Conservation (phyloP, 2,329 filamentous ascomycete genomes). For the Paecilomyces sp. region DNA sequence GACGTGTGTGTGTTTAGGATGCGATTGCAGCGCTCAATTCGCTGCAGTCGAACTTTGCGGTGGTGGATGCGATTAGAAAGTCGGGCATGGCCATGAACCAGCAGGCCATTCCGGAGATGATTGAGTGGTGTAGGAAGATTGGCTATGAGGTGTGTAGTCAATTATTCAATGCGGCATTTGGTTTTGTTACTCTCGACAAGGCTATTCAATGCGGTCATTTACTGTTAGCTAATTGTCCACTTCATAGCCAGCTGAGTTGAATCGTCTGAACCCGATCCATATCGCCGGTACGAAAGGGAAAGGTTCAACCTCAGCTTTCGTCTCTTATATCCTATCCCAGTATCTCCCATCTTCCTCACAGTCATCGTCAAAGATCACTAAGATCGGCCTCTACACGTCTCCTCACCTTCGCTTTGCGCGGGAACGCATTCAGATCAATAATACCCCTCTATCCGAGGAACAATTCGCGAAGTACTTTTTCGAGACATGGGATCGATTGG, state of each 20-base stretch:
- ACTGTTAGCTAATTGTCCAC: not conserved
- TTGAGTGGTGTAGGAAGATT: constrained; percentile 66
- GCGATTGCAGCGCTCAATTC: constrained; percentile 69
- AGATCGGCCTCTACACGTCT: constrained; percentile 75
- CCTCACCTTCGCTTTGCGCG: constrained; percentile 78
- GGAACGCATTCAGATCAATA: constrained; percentile 77
- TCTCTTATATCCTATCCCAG: constrained; percentile 68
- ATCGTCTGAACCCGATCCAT: constrained; percentile 61
- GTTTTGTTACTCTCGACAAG: not conserved
- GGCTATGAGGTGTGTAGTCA: constrained; percentile 60
- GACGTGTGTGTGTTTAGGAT: constrained; percentile 36
- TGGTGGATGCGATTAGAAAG: constrained; percentile 70
- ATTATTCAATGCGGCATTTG: constrained; percentile 1
- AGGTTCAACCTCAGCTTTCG: constrained; percentile 78
- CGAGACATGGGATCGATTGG: constrained; percentile 68
- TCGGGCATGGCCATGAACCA: constrained; percentile 68
- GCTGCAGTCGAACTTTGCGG: constrained; percentile 70
- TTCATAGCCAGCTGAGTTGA: constrained; percentile 53
- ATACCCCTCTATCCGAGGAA: constrained; percentile 59
- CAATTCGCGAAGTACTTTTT: constrained; percentile 74
- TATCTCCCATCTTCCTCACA: constrained; percentile 35
- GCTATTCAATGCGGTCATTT: not conserved
- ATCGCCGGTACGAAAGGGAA: constrained; percentile 94
- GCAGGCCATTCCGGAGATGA: constrained; percentile 72
- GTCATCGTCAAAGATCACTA: constrained; percentile 34